A percentile compares a stretch with the other conserved stretches of the same genome.
Evolutionary conservation across 805 yeast genomes (phyloP).

Genomic region (Helenozyma rhizophorensis): DNA sequence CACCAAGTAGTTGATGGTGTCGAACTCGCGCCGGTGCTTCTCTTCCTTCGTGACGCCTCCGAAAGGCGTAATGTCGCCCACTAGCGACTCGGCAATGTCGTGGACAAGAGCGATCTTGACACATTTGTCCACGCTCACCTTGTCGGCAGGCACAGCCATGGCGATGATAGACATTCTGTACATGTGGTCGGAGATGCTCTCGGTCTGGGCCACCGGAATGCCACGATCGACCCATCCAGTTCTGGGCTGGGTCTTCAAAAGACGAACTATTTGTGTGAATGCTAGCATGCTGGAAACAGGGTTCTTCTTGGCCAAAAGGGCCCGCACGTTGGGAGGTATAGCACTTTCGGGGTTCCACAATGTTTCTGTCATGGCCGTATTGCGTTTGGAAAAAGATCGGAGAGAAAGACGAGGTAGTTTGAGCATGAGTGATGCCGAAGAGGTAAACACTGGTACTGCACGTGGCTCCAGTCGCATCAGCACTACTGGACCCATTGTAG

Average conservation of each 20-base stretch:
- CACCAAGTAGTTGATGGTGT: constrained; percentile 63
- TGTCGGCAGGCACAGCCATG: constrained; percentile 56
- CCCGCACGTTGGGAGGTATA: constrained; percentile 43
- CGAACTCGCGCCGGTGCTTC: constrained; percentile 77
- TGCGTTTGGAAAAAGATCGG: no score
- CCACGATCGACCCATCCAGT: constrained; percentile 90
- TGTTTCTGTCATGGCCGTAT: constrained; percentile 14
- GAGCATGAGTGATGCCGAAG: no score
- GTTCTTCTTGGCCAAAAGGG: constrained; percentile 27
- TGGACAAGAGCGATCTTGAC: constrained; percentile 84
- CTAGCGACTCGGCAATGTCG: constrained; percentile 91
- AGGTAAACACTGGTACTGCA: no score
- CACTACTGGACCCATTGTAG: no score
- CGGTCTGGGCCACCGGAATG: constrained; percentile 46
- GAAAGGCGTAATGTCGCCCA: constrained; percentile 89
- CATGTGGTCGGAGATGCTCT: constrained; percentile 92
- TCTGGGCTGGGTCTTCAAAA: constrained; percentile 74
- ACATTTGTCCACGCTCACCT: constrained; percentile 62
- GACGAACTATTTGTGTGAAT: constrained; percentile 61
- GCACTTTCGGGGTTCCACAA: constrained; percentile 54
- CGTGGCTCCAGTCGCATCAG: no score
- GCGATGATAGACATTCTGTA: constrained; percentile 85
- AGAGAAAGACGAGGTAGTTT: no score
- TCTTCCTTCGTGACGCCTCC: constrained; percentile 67
- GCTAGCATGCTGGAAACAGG: constrained; percentile 49